Evolutionary conservation across 2,329 filamentous ascomycete genomes (phyloP).

Genomic region (Malbranchea cinnamomea): DNA sequence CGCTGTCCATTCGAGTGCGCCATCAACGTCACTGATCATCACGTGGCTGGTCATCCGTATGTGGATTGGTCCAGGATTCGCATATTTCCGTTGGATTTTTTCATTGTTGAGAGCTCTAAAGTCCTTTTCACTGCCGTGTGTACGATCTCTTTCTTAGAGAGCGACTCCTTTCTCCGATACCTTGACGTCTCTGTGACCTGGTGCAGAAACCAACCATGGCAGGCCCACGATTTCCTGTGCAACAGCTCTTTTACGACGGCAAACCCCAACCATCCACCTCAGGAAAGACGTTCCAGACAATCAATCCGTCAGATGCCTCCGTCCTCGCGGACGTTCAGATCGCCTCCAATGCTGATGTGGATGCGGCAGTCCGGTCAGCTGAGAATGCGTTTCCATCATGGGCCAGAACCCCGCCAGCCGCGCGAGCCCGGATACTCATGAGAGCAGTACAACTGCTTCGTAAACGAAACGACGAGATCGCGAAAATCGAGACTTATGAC

Average conservation of each 20-base stretch:
- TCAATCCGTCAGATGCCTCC: slow-evolving; percentile 58
- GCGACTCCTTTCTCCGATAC: too few species aligned
- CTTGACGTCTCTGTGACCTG: too few species aligned
- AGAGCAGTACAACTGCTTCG: slow-evolving; percentile 61
- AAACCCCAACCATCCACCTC: slow-evolving; percentile 46
- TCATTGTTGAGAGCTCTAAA: too few species aligned
- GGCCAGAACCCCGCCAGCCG: slow-evolving; percentile 60
- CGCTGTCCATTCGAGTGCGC: too few species aligned
- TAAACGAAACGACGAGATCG: slow-evolving; percentile 63
- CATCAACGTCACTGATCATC: too few species aligned
- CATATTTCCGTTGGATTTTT: too few species aligned
- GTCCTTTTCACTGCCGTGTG: too few species aligned
- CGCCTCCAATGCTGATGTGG: slow-evolving; percentile 51
- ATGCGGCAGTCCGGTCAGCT: slow-evolving; percentile 58
- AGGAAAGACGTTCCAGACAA: slow-evolving; percentile 50
- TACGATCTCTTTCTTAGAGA: too few species aligned
- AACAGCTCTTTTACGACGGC: slow-evolving; percentile 64
- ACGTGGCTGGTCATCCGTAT: too few species aligned
- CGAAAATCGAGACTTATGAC: slow-evolving; percentile 65
- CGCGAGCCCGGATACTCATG: slow-evolving; percentile 63
- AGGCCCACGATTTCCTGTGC: slow-evolving; percentile 29
- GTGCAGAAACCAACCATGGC: too few species aligned
- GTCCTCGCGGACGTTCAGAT: slow-evolving; percentile 57
- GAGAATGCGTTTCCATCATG: slow-evolving; percentile 57
- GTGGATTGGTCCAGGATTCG: too few species aligned